Evolutionary conservation across 2,329 filamentous ascomycete species (phyloP).

Genomic region (Microascus cirrosus): DNA sequence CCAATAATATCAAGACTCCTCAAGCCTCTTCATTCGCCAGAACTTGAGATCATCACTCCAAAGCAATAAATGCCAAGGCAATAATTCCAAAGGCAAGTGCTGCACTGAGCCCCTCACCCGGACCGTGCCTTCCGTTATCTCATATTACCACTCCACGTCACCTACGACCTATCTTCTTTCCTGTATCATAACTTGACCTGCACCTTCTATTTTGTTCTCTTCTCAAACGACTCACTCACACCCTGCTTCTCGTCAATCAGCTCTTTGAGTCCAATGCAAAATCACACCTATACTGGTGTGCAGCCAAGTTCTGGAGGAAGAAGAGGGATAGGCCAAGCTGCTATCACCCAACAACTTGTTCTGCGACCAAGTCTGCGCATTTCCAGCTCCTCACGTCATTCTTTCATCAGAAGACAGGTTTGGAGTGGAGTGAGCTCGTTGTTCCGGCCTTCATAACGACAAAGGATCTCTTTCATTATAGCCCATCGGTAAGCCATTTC

Average conservation of each 20-base stretch:
- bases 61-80: too few species aligned
- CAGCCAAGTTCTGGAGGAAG: conserved; percentile 36
- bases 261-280: conserved; percentile 54
- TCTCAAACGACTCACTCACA: background rate
- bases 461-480: conserved; percentile 27
- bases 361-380: conserved; percentile 28
- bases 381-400: conserved; percentile 41
- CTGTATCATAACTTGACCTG: background rate
- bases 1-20: background rate
- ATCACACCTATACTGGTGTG: conserved; percentile 51
- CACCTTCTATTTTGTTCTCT: background rate
- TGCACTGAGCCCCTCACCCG: background rate
- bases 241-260: conserved; percentile 24
- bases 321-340: conserved; percentile 24
- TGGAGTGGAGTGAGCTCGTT: conserved; percentile 47
- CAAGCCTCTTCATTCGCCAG: background rate
- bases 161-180: background rate
- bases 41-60: background rate
- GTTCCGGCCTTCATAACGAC: conserved; percentile 18
- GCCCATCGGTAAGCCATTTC: conserved; percentile 29
- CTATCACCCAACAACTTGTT: conserved; percentile 24
- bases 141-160: background rate
- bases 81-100: background rate
- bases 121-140: background rate
- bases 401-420: conserved; percentile 46